phyloP scores from a whole-genome alignment of 495 filamentous ascomycete genomes.

The Neohortaea acidophila region DNA sequence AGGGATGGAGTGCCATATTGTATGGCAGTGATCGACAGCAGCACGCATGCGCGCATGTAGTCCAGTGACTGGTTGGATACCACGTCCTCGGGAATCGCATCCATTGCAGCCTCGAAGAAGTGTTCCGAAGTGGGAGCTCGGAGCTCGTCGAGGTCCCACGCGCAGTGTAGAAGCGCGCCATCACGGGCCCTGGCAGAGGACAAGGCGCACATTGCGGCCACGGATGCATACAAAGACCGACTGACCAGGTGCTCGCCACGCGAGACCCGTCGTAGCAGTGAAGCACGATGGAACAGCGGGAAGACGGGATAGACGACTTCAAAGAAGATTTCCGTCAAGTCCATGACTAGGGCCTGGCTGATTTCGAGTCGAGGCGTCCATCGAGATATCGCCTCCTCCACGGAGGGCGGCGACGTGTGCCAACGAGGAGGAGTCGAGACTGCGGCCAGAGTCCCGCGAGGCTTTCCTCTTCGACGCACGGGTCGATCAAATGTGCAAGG shows the following conservation, averaged over 20 bases:
- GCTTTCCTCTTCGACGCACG: neutral
- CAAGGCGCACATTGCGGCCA: slow-evolving; percentile 37
- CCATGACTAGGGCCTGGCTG: slow-evolving; percentile 22
- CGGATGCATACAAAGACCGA: slow-evolving; percentile 31
- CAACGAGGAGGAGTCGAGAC: neutral
- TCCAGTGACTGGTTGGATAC: slow-evolving; percentile 29
- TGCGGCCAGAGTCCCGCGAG: neutral
- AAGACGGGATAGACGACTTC: slow-evolving; percentile 33
- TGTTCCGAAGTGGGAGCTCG: slow-evolving; percentile 27
- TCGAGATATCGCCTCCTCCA: slow-evolving; percentile 15
- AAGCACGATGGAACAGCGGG: slow-evolving; percentile 35
- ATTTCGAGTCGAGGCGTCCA: slow-evolving; percentile 24
- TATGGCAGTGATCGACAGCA: slow-evolving; percentile 34
- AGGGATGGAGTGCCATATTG: slow-evolving; percentile 33
- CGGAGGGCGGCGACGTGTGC: neutral
- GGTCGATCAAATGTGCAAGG: slow-evolving; percentile 2
- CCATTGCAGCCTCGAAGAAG: slow-evolving; percentile 34
- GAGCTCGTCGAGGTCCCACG: slow-evolving; percentile 23
- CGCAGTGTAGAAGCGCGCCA: slow-evolving; percentile 28
- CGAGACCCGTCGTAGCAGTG: slow-evolving; percentile 26
- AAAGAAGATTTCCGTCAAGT: slow-evolving; percentile 31
- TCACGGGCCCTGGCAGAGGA: slow-evolving; percentile 33
- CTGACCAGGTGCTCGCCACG: slow-evolving; percentile 30
- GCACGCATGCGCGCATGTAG: slow-evolving; percentile 32
- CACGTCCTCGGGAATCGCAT: slow-evolving; percentile 30